Conservation (phyloP, 1,284 basidiomycete genomes). For the Agroathelia rolfsii region DNA sequence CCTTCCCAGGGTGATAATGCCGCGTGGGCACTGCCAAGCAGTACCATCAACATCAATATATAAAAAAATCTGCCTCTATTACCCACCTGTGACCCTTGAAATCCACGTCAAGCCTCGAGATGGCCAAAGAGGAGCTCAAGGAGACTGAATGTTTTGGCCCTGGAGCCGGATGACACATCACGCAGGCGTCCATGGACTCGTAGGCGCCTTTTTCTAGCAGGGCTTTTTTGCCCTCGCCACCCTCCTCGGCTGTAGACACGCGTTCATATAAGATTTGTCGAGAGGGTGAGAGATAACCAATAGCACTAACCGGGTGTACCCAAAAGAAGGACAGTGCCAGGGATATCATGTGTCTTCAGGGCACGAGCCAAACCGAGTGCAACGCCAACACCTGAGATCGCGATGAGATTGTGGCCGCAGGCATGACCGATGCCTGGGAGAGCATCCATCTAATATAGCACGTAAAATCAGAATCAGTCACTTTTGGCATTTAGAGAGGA, state of each 20-base stretch:
- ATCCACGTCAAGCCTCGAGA: slow-evolving; percentile 39
- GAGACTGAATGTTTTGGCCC: slow-evolving; percentile 46
- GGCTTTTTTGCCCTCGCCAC: slow-evolving; percentile 57
- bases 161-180: slow-evolving; percentile 63
- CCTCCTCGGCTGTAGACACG: slow-evolving; percentile 55
- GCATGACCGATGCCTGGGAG: slow-evolving; percentile 60
- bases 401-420: slow-evolving; percentile 75
- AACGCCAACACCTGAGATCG: slow-evolving; percentile 61
- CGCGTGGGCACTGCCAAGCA: slow-evolving; percentile 45
- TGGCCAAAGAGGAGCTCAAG: slow-evolving; percentile 41
- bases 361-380: slow-evolving; percentile 51
- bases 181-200: slow-evolving; percentile 52
- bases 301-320: slow-evolving; percentile 57
- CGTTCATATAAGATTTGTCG: slow-evolving; percentile 4
- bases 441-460: slow-evolving; percentile 36
- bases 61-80: neutral
- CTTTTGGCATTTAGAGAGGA: too few relatives aligned
- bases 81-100: slow-evolving; percentile 51
- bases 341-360: slow-evolving; percentile 45
- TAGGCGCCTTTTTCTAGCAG: slow-evolving; percentile 59
- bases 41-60: slow-evolving; percentile 1
- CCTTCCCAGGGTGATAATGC: slow-evolving; percentile 68
- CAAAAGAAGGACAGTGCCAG: slow-evolving; percentile 59
- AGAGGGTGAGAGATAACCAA: neutral
- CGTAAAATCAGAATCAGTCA: slow-evolving; percentile 33